Base-by-base conservation (phyloP, 2,329 filamentous ascomycete genomes). In the Davidsoniella neocaledoniae region DNA sequence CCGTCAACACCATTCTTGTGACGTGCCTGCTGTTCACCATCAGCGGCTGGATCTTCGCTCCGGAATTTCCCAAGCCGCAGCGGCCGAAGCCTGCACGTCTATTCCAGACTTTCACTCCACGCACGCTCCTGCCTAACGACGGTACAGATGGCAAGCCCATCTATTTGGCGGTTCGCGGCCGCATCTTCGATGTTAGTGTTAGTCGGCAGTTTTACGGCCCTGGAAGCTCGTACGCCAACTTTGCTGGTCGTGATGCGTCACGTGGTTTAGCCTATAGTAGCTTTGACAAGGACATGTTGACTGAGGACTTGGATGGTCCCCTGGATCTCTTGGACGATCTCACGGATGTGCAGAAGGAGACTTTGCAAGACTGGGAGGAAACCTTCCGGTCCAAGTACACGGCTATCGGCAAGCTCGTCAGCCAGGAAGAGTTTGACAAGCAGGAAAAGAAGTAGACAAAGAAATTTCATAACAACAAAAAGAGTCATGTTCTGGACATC, bases 171-270 rank as follows among this genome's bases (percentile, higher is more conserved):
- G 87, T 96, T 16, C 83, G 86, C 40, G 88, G 91, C 48, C 79
- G 79, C 46, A 81, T 96, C 55, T 96, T 95, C 63, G 91, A 98
- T 62, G 90, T 96, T 21, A 79, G 81, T 0, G 69, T 79, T 12
- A 90, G 91, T 21, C 77, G 82, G 60, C 88, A 93, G 69, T 96
- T 96, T 66, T 98, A 98, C 67, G 91, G 91, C 3, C 91, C 91
- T 17, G 88, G 87, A 10, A 90, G 90, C 0, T 87, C 90, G 2
- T 98, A 98, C 64, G 81, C 81, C 64, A 96, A 96, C 68, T 98
- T 98, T 62, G 91, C 91, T 0, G 91, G 91, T 0, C 73, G 88
- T 38, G 91, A 98, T 65, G 91, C 91, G 17, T 86, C 77, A 56
- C 75, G 90, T 48, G 91, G 91, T 1, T 68, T 98, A 53, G 90